These are phyloP conservation scores for Trypanosoma melophagium DNA, from an alignment of 208 protist genomes.

Conservation along the genomic window DNA sequence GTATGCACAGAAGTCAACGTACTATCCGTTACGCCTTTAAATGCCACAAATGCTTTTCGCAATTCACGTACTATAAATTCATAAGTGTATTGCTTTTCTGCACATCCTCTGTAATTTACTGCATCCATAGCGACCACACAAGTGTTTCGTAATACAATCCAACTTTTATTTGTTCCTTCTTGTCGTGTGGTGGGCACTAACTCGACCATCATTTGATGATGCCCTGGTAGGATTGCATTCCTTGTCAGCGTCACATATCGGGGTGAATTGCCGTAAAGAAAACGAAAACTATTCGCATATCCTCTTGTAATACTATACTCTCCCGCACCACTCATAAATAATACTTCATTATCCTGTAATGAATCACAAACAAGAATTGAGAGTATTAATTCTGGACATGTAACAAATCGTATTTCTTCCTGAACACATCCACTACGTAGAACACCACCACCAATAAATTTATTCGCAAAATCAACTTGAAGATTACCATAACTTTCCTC, in stretches of 20 bases:
- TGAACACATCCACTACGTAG: constrained; percentile 83
- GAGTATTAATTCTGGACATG: constrained; percentile 79
- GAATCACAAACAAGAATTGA: constrained; percentile 64
- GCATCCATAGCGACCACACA: constrained; percentile 79
- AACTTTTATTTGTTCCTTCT: not conserved
- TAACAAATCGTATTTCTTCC: constrained; percentile 89
- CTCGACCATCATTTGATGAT: not conserved
- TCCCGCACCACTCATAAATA: constrained; percentile 64
- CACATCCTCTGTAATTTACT: constrained; percentile 34
- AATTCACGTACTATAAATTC: constrained; percentile 65
- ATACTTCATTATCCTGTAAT: constrained; percentile 60
- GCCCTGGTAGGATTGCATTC: not conserved
- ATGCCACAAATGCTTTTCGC: constrained; percentile 82
- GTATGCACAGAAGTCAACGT: constrained; percentile 19
- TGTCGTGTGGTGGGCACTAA: not conserved
- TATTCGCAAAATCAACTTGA: constrained; percentile 91
- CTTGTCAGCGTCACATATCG: not conserved
- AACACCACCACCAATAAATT: constrained; percentile 79
- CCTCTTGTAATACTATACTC: constrained; percentile 63
- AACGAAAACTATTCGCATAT: constrained; percentile 72
- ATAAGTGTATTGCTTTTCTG: constrained; percentile 45
- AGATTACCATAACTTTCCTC: constrained; percentile 54
- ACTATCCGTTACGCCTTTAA: constrained; percentile 35
- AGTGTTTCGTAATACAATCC: constrained; percentile 30
- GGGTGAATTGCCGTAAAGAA: constrained; percentile 17